Evolutionary conservation across 2,329 filamentous ascomycete genomes (phyloP).

Genomic region (Monosporascus sp.): DNA sequence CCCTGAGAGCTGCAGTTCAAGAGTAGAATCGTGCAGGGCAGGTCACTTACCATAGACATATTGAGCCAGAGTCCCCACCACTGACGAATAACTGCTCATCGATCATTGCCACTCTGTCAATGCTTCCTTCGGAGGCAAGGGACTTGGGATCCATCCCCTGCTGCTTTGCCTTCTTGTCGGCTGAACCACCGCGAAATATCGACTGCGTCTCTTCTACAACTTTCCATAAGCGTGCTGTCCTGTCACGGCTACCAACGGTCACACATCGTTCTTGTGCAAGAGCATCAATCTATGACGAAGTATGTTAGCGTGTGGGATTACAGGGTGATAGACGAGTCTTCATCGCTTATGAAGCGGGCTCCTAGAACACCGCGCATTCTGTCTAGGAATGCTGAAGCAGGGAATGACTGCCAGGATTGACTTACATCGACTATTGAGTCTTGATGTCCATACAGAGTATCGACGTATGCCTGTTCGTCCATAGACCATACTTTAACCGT

Average conservation of each 20-base stretch:
- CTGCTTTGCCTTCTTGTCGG: conserved; percentile 44
- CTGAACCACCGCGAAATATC: conserved; percentile 76
- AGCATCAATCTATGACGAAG: conserved; percentile 60
- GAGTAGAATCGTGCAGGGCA: no score
- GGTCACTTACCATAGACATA: conserved; percentile 56
- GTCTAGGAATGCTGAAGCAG: neutral
- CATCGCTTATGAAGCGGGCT: no score
- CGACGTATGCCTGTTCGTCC: conserved; percentile 82
- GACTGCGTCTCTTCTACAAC: conserved; percentile 93
- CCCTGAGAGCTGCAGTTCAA: no score
- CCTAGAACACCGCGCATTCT: neutral
- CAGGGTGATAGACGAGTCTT: no score
- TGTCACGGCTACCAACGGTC: conserved; percentile 83
- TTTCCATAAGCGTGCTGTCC: conserved; percentile 91
- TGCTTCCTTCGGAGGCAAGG: conserved; percentile 70
- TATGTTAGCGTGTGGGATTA: neutral
- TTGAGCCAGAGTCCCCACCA: conserved; percentile 81
- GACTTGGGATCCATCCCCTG: conserved; percentile 43
- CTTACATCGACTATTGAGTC: neutral
- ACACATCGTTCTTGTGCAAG: conserved; percentile 83
- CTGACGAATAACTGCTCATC: conserved; percentile 88
- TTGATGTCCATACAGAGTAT: neutral
- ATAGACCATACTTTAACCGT: conserved; percentile 95
- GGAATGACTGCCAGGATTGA: no score
- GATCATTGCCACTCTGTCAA: conserved; percentile 87